Evolutionary conservation across 345 rosid species (phyloP).

Genomic region (Syzygium grande): DNA sequence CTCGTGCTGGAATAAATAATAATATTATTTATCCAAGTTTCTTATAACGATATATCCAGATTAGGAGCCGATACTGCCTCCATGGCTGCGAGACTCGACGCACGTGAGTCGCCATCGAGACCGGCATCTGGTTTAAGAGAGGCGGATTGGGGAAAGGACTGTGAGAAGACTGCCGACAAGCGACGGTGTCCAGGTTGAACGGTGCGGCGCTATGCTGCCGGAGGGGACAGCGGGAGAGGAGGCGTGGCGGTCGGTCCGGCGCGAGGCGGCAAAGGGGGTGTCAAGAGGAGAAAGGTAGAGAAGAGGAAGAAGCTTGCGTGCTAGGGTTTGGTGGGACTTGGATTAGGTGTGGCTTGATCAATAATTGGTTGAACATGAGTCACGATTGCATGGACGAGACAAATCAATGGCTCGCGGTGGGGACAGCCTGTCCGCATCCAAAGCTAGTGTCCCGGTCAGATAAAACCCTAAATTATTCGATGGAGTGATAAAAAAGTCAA

Average conservation of each 20-base stretch:
- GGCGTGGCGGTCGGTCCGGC: not conserved
- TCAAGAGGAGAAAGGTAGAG: not conserved
- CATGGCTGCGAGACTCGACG: too few relatives aligned
- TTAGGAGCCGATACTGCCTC: too few relatives aligned
- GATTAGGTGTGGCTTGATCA: not conserved
- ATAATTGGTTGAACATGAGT: not conserved
- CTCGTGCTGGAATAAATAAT: not conserved
- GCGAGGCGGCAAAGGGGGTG: not conserved
- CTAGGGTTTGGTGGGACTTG: not conserved
- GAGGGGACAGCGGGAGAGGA: not conserved
- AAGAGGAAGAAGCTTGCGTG: not conserved
- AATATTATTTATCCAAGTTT: not conserved
- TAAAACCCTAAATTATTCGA: not conserved
- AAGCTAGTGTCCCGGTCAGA: not conserved
- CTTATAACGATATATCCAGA: too few relatives aligned
- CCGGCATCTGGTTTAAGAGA: too few relatives aligned
- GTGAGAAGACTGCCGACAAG: not conserved
- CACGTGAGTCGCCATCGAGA: too few relatives aligned
- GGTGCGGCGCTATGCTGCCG: not conserved
- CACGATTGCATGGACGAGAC: not conserved
- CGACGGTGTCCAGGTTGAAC: not conserved
- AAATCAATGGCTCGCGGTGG: too few relatives aligned
- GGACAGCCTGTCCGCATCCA: not conserved
- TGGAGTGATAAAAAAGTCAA: not conserved
- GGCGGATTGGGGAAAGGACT: too few relatives aligned